These are phyloP conservation scores for Cordyceps cateniannulata DNA, from an alignment of 2,329 filamentous ascomycete species.

Conservation along the genomic window DNA sequence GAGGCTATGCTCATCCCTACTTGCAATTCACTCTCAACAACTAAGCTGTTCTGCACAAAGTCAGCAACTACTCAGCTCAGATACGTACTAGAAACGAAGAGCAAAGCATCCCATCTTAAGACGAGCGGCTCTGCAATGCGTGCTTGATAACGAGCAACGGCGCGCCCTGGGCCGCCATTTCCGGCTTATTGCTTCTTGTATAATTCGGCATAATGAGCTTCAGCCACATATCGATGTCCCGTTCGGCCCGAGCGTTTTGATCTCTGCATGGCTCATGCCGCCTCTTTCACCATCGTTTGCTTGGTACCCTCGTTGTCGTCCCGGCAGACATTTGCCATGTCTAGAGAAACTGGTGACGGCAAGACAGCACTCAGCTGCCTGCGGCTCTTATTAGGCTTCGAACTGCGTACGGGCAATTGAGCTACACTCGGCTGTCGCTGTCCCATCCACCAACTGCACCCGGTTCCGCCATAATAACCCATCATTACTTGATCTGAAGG, in stretches of 20 bases:
- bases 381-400: not conserved
- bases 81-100: not conserved
- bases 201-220: not conserved
- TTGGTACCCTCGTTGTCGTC: not conserved
- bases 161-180: not conserved
- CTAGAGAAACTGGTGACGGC: not conserved
- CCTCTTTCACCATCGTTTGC: not conserved
- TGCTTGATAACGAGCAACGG: not conserved
- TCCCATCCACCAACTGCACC: not conserved
- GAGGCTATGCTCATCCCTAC: no score
- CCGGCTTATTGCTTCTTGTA: not conserved
- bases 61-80: not conserved
- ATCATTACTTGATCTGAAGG: not conserved
- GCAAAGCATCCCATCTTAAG: not conserved
- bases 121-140: not conserved
- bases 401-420: not conserved
- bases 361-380: not conserved
- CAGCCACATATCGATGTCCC: constrained; percentile 3
- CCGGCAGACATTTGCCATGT: not conserved
- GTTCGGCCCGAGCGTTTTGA: constrained; percentile 1
- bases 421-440: not conserved
- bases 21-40: not conserved
- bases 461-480: not conserved
- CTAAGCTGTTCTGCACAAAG: not conserved
- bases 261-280: not conserved